A percentile compares a stretch with the other conserved stretches of the same genome.
Evolutionary conservation across 148 eudicot genomes (phyloP).

Genomic region (Bassia scoparia): DNA sequence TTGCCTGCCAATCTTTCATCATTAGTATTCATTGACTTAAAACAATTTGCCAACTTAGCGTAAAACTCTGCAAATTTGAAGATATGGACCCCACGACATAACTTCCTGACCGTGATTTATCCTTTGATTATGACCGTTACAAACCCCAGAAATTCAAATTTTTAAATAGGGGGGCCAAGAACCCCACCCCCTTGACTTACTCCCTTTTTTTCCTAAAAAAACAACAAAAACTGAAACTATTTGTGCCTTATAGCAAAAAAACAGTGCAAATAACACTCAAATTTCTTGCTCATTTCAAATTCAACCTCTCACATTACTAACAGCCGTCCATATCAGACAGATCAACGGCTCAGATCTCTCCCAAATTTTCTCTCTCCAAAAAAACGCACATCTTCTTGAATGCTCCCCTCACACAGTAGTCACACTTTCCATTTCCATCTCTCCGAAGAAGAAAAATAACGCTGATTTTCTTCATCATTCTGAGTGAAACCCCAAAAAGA

Average conservation of each 20-base stretch:
- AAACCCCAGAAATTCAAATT: constrained; percentile 27
- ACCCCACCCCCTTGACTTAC: background rate
- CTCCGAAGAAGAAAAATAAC: constrained; percentile 12
- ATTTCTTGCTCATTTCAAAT: background rate
- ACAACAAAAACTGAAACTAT: too few relatives aligned
- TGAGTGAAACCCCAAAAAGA: constrained; percentile 13
- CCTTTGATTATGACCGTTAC: constrained; percentile 48
- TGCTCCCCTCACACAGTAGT: too few relatives aligned
- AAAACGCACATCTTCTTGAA: constrained; percentile 20
- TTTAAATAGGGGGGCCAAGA: too few relatives aligned
- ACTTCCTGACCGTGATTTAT: constrained; percentile 19
- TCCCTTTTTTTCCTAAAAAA: background rate
- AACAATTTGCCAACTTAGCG: constrained; percentile 20
- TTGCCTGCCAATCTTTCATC: constrained; percentile 9
- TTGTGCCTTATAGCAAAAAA: background rate
- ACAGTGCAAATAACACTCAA: background rate
- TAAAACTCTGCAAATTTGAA: constrained; percentile 16
- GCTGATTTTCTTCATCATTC: background rate
- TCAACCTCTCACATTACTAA: constrained; percentile 14
- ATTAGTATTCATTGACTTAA: background rate
- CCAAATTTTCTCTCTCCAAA: constrained; percentile 26
- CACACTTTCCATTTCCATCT: constrained; percentile 3
- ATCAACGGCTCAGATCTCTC: constrained; percentile 38
- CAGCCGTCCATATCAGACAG: constrained; percentile 35
- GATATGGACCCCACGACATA: constrained; percentile 36